Conservation (phyloP, 768 basidiomycete species). For the Hygrophorus pudorinus region DNA sequence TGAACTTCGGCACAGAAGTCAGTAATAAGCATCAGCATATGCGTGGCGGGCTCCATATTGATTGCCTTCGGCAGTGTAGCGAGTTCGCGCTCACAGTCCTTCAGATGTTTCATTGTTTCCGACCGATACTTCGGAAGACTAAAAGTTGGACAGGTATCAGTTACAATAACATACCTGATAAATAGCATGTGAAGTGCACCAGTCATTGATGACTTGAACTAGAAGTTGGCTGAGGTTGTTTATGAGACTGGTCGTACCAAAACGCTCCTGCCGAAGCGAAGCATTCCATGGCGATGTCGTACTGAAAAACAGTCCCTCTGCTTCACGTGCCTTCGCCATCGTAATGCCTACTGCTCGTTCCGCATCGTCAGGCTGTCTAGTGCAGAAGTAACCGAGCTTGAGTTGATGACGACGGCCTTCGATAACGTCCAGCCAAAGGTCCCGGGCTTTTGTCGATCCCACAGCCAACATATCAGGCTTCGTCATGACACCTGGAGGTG, state of each 20-base stretch:
- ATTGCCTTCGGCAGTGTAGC: conserved; percentile 19
- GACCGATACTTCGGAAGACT: conserved; percentile 22
- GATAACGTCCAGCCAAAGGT: conserved; percentile 33
- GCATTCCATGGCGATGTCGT: conserved; percentile 25
- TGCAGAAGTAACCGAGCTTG: conserved; percentile 33
- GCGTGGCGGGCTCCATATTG: conserved; percentile 24
- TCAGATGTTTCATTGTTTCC: conserved; percentile 18
- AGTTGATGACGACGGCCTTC: conserved; percentile 30
- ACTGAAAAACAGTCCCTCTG: conserved; percentile 26
- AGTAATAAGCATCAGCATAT: conserved; percentile 25
- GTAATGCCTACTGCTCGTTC: conserved; percentile 22
- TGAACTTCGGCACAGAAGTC: conserved; percentile 21
- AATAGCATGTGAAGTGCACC: conserved; percentile 15
- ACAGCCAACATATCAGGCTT: conserved; percentile 41
- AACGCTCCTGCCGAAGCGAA: conserved; percentile 16
- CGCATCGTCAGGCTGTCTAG: conserved; percentile 30
- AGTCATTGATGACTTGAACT: conserved; percentile 23
- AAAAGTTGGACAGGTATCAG: no score
- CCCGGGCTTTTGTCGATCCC: conserved; percentile 24
- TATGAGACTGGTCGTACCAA: conserved; percentile 28
- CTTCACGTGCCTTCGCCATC: conserved; percentile 20
- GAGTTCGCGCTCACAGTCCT: conserved; percentile 17
- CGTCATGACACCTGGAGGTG: conserved; percentile 37
- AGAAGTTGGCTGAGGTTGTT: conserved; percentile 25
- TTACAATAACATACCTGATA: no score